phyloP scores from a whole-genome alignment of 2,329 filamentous ascomycete species.

The Coniochaeta sp. region DNA sequence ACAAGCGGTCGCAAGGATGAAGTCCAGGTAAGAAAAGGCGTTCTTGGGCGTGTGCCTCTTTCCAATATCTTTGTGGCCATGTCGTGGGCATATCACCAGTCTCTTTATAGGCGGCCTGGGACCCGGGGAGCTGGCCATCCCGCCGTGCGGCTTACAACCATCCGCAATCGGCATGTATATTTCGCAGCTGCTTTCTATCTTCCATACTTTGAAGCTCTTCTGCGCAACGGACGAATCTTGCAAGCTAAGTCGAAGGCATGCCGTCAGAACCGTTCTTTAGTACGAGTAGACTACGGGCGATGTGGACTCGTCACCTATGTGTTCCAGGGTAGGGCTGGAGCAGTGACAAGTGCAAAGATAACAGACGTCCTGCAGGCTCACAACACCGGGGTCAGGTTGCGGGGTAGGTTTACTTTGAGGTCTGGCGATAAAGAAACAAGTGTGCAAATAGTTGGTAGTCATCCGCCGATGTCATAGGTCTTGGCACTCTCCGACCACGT shows the following conservation, averaged over 20 bases:
- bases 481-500: background rate
- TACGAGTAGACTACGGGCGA: background rate
- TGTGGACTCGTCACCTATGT: background rate
- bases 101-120: background rate
- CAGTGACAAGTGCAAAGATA: background rate
- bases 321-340: background rate
- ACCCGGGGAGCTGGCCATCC: background rate
- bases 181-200: background rate
- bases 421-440: background rate
- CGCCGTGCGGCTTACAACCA: background rate
- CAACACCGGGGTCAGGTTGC: background rate
- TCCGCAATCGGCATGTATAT: background rate
- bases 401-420: background rate
- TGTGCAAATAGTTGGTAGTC: background rate
- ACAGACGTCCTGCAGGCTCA: background rate
- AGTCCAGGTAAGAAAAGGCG: background rate
- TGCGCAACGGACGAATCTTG: background rate
- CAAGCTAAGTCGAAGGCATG: background rate
- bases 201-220: background rate
- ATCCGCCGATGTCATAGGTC: background rate
- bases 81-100: background rate
- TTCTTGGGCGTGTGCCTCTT: background rate
- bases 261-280: background rate
- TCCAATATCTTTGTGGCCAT: background rate
- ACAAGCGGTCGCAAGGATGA: background rate